Conservation (phyloP, 139 green algal species). For the Coelastrella sp. region DNA sequence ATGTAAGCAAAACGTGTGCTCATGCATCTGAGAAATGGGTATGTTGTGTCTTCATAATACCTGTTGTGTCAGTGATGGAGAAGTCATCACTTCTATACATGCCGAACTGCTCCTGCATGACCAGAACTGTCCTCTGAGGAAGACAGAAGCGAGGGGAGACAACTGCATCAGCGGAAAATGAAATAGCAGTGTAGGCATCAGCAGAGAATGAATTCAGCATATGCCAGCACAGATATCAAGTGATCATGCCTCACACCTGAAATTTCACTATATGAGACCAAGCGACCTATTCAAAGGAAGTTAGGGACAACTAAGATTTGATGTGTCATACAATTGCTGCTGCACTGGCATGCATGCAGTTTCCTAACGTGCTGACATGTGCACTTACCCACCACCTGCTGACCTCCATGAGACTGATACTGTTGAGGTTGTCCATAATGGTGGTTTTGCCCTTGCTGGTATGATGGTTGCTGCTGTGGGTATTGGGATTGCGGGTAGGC, state of each 20-base stretch:
- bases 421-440: not conserved
- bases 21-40: no score
- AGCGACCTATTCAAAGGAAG: not conserved
- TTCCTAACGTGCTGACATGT: not conserved
- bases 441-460: not conserved
- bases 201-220: not conserved
- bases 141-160: slow-evolving; percentile 6
- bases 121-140: slow-evolving; percentile 12
- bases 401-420: not conserved
- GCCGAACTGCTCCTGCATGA: slow-evolving; percentile 31
- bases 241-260: no score
- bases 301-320: not conserved
- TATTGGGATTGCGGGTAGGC: not conserved
- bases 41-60: no score
- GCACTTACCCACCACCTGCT: not conserved
- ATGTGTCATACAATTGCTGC: not conserved
- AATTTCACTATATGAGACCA: not conserved
- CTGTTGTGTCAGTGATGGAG: slow-evolving; percentile 32
- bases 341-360: not conserved
- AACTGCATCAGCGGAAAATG: not conserved
- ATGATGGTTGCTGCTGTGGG: not conserved
- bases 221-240: not conserved
- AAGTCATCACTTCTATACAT: slow-evolving; percentile 17
- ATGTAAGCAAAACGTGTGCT: not conserved
- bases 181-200: not conserved